Evolutionary conservation across 2,329 filamentous ascomycete genomes (phyloP).

Genomic region (Beauveria brongniartii): DNA sequence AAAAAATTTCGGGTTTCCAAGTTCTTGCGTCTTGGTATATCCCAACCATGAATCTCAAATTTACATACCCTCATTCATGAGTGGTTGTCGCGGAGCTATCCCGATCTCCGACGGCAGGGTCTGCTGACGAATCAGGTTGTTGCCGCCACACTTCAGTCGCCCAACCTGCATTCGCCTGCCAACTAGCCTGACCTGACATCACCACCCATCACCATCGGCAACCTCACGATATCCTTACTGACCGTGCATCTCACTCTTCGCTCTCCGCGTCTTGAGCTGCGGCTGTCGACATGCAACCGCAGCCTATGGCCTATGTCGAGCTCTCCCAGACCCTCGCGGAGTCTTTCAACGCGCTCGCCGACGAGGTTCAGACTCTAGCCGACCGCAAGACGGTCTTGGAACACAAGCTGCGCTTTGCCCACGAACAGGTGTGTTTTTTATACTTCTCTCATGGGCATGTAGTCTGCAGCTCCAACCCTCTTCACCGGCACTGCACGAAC

Average conservation of each 20-base stretch:
- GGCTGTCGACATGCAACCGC: conserved; percentile 3
- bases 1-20: neutral
- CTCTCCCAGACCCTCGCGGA: conserved; percentile 51
- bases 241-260: neutral
- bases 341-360: conserved; percentile 56
- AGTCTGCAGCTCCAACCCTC: neutral
- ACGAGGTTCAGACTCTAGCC: conserved; percentile 55
- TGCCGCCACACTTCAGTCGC: neutral
- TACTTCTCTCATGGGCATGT: neutral
- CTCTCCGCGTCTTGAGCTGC: neutral
- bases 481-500: neutral
- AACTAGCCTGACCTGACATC: conserved; percentile 4
- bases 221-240: neutral
- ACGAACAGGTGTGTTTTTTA: conserved; percentile 50
- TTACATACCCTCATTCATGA: neutral
- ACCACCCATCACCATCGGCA: neutral
- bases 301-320: conserved; percentile 30
- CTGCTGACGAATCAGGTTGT: conserved; percentile 11
- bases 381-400: conserved; percentile 58
- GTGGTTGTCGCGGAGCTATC: conserved; percentile 10
- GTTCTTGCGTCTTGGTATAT: neutral
- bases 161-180: neutral
- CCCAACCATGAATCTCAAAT: neutral
- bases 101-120: conserved; percentile 9
- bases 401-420: conserved; percentile 58